Conservation (phyloP, 768 basidiomycete genomes). For the Boletus reticulatus region DNA sequence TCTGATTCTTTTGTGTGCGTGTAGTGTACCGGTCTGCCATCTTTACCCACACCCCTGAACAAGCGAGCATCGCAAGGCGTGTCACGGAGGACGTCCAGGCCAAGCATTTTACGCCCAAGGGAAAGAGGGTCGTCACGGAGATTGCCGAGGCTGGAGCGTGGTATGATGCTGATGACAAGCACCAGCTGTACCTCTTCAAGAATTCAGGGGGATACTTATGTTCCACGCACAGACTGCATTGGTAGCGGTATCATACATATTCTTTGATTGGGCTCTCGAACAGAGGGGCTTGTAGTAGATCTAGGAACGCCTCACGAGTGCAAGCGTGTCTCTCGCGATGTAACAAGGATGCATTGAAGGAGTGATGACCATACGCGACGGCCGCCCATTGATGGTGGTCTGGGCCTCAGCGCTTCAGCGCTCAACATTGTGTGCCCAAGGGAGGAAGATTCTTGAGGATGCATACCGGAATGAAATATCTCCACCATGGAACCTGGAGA, state of each 20-base stretch:
- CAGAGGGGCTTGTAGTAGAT: too few species aligned
- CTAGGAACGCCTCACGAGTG: too few species aligned
- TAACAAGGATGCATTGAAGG: too few species aligned
- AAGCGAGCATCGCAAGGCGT: conserved; percentile 53
- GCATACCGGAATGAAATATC: too few species aligned
- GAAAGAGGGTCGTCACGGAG: conserved; percentile 30
- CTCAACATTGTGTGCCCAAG: too few species aligned
- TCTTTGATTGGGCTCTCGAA: too few species aligned
- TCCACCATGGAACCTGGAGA: too few species aligned
- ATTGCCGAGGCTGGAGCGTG: conserved; percentile 49
- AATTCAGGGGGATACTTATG: conserved; percentile 92
- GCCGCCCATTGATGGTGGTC: too few species aligned
- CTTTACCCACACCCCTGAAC: conserved; percentile 60
- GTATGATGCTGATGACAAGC: conserved; percentile 83
- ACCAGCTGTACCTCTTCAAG: conserved; percentile 75
- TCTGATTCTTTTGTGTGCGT: background rate
- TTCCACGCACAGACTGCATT: conserved; percentile 82
- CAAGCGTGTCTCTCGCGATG: too few species aligned
- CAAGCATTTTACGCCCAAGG: background rate
- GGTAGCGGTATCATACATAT: conserved; percentile 43
- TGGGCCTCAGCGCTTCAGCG: too few species aligned
- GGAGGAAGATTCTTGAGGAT: too few species aligned
- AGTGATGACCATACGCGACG: too few species aligned
- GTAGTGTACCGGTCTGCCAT: conserved; percentile 93
- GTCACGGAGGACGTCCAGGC: conserved; percentile 81